Conservation (phyloP, 352 stramenopile species). For the Globisporangium perplexum region DNA sequence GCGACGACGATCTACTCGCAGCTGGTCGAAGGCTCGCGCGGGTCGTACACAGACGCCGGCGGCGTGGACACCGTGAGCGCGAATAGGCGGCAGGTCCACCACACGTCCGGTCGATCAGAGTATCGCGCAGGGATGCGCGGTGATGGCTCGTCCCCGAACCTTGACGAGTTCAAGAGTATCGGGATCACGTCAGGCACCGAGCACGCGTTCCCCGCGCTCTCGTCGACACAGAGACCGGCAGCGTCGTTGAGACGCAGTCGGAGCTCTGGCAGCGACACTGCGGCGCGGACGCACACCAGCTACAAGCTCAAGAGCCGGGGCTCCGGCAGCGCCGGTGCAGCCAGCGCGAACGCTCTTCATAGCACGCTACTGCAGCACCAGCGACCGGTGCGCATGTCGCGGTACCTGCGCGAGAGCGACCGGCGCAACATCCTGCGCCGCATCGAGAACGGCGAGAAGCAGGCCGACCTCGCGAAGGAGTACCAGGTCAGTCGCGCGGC, state of each 20-base stretch:
- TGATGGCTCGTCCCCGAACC: not conserved
- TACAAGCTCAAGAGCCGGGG: not conserved
- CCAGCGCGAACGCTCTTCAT: not conserved
- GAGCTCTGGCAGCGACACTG: not conserved
- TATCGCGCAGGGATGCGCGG: not conserved
- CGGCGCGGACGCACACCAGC: constrained; percentile 1
- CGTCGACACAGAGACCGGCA: not conserved
- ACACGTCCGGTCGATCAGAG: not conserved
- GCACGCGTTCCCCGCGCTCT: not conserved
- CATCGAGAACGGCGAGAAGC: constrained; percentile 54
- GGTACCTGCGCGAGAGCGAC: constrained; percentile 16
- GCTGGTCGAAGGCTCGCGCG: not conserved
- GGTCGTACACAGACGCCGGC: not conserved
- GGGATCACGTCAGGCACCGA: not conserved
- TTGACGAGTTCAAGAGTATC: constrained; percentile 7
- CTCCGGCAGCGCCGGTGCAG: not conserved
- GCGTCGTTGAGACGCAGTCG: not conserved
- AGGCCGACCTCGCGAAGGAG: constrained; percentile 57
- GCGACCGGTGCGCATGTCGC: constrained; percentile 5
- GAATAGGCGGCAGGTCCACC: not conserved
- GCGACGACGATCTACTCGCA: not conserved
- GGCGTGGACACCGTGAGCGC: not conserved
- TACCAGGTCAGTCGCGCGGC: constrained; percentile 53
- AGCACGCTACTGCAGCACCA: not conserved
- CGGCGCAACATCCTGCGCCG: constrained; percentile 37